Evolutionary conservation across 2,329 filamentous ascomycete genomes (phyloP), one percentile per base, ranked within the genome.

Genomic region (Penicillium sp.): DNA sequence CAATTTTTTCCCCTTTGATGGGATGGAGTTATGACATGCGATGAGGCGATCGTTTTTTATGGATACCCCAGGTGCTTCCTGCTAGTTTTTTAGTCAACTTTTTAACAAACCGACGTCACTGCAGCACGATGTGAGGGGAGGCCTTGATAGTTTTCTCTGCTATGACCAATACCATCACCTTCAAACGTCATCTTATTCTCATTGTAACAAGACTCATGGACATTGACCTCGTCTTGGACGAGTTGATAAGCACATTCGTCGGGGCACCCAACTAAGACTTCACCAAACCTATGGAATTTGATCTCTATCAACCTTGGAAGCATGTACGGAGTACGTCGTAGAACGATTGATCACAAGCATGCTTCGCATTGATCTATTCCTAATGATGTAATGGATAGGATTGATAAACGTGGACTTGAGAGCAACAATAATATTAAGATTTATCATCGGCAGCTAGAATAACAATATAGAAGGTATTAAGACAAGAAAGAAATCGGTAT

Each of bases 401-500:
- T 27, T 27, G 24, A 27, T 4, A 27, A 5, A 27, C 24, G 8
- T 27, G 24, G 24, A 27, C 8, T 27, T 27, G 24, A 27, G 24
- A 27, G 24, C 24, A 58, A 47, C 27, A 53, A 49, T 48, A 40
- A 41, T 8, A 59, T 54, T 58, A 56, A 41, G 11, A 52, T 22
- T 51, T 60, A 45, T 56, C n/a, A 7, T 47, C 44, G 48, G 50
- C 53, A 49, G 47, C 24, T 54, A 54, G 53, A 39, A 50, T 34
- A 48, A 54, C 58, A 59, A 53, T 45, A 51, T 58, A 56, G 32
- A 64, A 55, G 45, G 16, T 47, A 47, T 41, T 38, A 46, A 53
- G 50, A 55, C 50, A 54, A 55, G 24, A 51, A 57, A 39, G 34
- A 56, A 57, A 54, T 57, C 47, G 59, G 60, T 63, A 62, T 63